Base-by-base conservation (phyloP, 2,329 filamentous ascomycete species). In the Alternaria consortialis region DNA sequence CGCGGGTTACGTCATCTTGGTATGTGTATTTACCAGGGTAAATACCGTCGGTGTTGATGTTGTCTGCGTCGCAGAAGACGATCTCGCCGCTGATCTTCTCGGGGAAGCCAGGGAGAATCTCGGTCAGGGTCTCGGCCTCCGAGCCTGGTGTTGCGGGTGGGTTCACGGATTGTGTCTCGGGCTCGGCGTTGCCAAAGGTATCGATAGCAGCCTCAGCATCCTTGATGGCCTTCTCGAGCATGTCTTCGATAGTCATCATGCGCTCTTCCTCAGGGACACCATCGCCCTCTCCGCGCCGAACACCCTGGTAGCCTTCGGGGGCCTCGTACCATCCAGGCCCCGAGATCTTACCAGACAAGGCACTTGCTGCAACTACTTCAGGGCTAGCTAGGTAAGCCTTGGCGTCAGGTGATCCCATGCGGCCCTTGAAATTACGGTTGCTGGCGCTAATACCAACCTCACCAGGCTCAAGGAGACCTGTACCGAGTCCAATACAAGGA, bases 21-120 rank as follows among this genome's bases (percentile, higher is more conserved):
- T 98, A 98, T 0, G 94, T 97, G 78, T 92, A 93, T 75, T 94
- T 93, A 5, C 92, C 93, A 0, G 93, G 91, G 78, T 98, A 98
- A 77, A 98, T 97, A 55, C 87, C 90, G 74, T 98, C 94, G 0
- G 94, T 98, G 80, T 95, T 92, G 76, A 97, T 88, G 80, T 97
- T 96, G 76, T 93, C 91, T 1, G 87, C 88, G 71, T 97, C 92
- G 74, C 88, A 92, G 80, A 95, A 97, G 47, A 97, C 84, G 60
- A 98, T 96, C 78, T 97, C 92, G 23, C 94, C 94, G 8, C 85
- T 83, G 13, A 98, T 88, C 64, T 88, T 89, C 69, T 93, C 90
- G 0, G 94, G 93, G 77, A 98, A 97, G 36, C 93, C 93, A 0
- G 92, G 91, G 2, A 94, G 86, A 54, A 97, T 87, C 20, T 94